Evolutionary conservation across 805 yeast species (phyloP).

Genomic region (Cyberlindnera nakhonratchasimensis): DNA sequence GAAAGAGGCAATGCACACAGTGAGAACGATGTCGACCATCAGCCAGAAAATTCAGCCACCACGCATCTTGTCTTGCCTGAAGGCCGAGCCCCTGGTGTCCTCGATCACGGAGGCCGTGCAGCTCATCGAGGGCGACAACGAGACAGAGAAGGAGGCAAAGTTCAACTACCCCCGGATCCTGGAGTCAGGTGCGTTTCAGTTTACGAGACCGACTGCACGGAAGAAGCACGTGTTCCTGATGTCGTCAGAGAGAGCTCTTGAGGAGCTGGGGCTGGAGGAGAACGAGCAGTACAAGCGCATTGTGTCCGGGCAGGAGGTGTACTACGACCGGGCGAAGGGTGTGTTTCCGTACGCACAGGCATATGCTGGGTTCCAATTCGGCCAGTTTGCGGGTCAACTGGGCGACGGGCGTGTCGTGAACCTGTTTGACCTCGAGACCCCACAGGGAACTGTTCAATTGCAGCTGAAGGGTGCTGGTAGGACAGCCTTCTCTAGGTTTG

Average conservation of each 20-base stretch:
- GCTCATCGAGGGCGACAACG: constrained; percentile 25
- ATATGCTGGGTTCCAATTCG: constrained; percentile 96
- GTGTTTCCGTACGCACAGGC: constrained; percentile 85
- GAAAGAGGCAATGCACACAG: neutral
- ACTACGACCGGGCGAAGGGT: constrained; percentile 31
- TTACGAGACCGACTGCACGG: constrained; percentile 63
- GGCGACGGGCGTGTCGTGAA: constrained; percentile 94
- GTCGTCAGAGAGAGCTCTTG: constrained; percentile 56
- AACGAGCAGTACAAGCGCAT: constrained; percentile 49
- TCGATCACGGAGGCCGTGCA: constrained; percentile 29
- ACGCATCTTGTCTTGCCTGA: constrained; percentile 13
- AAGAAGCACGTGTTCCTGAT: constrained; percentile 50
- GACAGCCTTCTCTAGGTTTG: constrained; percentile 91
- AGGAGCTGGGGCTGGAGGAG: constrained; percentile 53
- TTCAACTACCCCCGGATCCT: constrained; percentile 52
- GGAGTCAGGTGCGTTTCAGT: constrained; percentile 66
- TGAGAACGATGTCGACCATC: constrained; percentile 13
- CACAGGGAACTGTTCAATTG: constrained; percentile 44
- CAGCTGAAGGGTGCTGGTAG: constrained; percentile 91
- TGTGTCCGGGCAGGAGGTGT: constrained; percentile 57
- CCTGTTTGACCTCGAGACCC: constrained; percentile 64
- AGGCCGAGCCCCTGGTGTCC: constrained; percentile 32
- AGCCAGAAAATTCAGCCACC: constrained; percentile 16
- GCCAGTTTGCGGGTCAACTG: constrained; percentile 92
- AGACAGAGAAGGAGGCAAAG: constrained; percentile 23